Percentiles rank a stretch among this genome's conserved stretches.
phyloP scores from a whole-genome alignment of 768 basidiomycete genomes.

The Mrakia hoshinonis region DNA sequence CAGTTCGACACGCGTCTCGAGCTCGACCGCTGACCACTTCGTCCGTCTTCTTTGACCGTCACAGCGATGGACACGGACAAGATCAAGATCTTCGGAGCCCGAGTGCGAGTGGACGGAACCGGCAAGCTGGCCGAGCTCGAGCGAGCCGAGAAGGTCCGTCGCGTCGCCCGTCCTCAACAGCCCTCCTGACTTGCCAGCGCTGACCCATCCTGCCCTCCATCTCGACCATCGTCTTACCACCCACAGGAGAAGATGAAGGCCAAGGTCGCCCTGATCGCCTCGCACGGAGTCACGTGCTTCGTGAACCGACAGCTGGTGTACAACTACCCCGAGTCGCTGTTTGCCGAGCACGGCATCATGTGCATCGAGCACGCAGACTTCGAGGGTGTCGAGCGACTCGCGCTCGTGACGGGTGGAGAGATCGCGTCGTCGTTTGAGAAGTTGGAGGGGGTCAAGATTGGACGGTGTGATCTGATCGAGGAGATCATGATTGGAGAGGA shows the following conservation, averaged over 20 bases:
- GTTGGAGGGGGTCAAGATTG: slow-evolving; percentile 84
- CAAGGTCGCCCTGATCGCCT: slow-evolving; percentile 87
- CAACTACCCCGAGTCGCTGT: slow-evolving; percentile 94
- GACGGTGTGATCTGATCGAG: slow-evolving; percentile 87
- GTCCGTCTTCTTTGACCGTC: neutral
- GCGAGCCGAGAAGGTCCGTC: slow-evolving; percentile 73
- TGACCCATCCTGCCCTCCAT: neutral
- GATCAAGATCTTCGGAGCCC: slow-evolving; percentile 96
- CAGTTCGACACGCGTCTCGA: neutral
- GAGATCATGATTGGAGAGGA: slow-evolving; percentile 99
- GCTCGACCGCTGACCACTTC: slow-evolving; percentile 15
- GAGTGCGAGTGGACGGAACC: slow-evolving; percentile 89
- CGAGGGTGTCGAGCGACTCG: slow-evolving; percentile 92
- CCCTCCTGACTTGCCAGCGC: neutral
- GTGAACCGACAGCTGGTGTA: slow-evolving; percentile 98
- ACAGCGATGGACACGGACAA: slow-evolving; percentile 99
- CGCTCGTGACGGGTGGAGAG: slow-evolving; percentile 94
- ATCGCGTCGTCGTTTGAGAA: slow-evolving; percentile 92
- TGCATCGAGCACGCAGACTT: slow-evolving; percentile 98
- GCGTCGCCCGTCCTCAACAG: neutral
- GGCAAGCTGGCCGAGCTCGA: slow-evolving; percentile 97
- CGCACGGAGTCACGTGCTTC: slow-evolving; percentile 92
- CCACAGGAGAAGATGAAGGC: slow-evolving; percentile 97
- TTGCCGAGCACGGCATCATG: slow-evolving; percentile 92
- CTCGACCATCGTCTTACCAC: neutral